Evolutionary conservation across 768 basidiomycete species (phyloP).

Genomic region (Cystobasidium tubakii): DNA sequence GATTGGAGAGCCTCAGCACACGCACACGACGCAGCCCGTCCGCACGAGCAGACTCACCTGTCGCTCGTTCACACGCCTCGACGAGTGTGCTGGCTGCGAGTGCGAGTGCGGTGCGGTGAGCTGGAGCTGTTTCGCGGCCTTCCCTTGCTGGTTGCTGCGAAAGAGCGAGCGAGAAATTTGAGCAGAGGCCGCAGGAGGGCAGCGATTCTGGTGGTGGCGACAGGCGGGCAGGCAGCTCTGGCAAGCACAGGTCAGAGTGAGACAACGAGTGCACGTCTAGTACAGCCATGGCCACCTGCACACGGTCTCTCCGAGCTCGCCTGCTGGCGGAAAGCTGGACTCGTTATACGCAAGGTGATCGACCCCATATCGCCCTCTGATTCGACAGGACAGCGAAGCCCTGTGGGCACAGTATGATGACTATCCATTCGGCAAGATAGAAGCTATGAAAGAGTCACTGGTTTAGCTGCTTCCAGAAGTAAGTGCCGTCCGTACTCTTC

Average conservation of each 20-base stretch:
- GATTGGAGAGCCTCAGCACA: neutral
- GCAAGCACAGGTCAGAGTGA: neutral
- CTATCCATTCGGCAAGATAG: neutral
- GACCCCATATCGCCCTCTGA: neutral
- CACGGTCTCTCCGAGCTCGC: too few relatives aligned
- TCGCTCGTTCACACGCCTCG: neutral
- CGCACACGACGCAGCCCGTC: neutral
- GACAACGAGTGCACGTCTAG: neutral
- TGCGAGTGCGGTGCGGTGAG: neutral
- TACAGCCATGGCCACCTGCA: too few relatives aligned
- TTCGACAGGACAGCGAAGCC: neutral
- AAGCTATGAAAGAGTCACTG: too few relatives aligned
- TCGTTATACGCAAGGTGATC: neutral
- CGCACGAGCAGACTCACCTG: neutral
- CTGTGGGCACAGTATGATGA: neutral
- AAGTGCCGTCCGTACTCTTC: too few relatives aligned
- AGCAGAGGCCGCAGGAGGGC: neutral
- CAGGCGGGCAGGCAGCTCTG: neutral
- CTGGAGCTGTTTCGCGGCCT: neutral
- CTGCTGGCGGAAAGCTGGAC: too few relatives aligned
- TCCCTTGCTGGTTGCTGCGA: conserved; percentile 1
- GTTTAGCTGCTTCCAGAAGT: too few relatives aligned
- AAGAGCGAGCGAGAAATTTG: conserved; percentile 2
- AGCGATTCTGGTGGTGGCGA: neutral
- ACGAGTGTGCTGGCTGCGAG: neutral